These are phyloP conservation scores for Olyra latifolia DNA, from an alignment of 176 grass and related monocot species.

Conservation along the genomic window DNA sequence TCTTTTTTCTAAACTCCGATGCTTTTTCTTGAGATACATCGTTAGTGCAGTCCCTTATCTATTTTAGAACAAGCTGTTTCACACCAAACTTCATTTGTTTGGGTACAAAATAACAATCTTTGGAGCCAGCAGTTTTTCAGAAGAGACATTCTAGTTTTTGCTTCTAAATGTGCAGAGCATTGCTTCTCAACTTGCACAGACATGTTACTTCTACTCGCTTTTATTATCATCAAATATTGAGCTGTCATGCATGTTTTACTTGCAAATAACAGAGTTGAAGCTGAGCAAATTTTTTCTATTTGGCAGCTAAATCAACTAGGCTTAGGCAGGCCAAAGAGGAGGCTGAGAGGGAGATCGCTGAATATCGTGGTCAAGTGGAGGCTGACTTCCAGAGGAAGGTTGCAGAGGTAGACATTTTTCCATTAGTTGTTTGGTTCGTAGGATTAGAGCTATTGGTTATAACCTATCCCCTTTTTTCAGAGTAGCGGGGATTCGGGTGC, in stretches of 20 bases:
- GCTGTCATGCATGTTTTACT: background rate
- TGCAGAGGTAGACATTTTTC: slow-evolving; percentile 48
- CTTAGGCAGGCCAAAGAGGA: slow-evolving; percentile 73
- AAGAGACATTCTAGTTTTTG: background rate
- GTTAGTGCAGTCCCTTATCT: background rate
- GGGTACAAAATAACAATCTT: background rate
- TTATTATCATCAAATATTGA: background rate
- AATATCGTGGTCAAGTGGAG: slow-evolving; percentile 64
- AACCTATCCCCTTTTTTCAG: slow-evolving; percentile 24
- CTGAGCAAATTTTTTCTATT: background rate
- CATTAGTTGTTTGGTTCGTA: background rate
- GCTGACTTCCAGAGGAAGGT: slow-evolving; percentile 66
- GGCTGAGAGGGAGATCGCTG: slow-evolving; percentile 57
- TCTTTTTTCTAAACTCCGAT: background rate
- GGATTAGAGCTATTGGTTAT: background rate
- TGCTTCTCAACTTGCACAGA: background rate
- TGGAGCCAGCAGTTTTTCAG: background rate
- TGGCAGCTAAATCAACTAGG: slow-evolving; percentile 54
- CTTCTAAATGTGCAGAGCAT: background rate
- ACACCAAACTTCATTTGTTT: background rate
- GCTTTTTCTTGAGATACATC: too few relatives aligned
- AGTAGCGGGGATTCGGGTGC: slow-evolving; percentile 68
- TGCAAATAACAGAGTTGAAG: background rate
- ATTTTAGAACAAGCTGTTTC: background rate
- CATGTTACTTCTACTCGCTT: background rate